A percentile compares a stretch with the other conserved stretches of the same genome.
Conservation (phyloP, 805 yeast species). For the Pichia californica region DNA sequence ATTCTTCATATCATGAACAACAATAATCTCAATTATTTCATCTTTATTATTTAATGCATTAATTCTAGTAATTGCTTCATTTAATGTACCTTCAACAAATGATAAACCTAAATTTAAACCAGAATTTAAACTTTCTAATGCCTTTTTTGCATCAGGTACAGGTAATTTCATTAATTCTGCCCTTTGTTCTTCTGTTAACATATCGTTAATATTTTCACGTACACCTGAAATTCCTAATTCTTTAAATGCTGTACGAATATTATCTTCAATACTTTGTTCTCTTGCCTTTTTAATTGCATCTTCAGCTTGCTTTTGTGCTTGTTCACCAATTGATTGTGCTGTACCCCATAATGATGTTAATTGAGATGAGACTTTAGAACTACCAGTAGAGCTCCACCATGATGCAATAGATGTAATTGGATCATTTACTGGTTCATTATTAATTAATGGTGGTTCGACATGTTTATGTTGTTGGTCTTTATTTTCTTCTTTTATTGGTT, state of each 20-base stretch:
- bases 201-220: slow-evolving; percentile 29
- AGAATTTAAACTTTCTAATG: slow-evolving; percentile 31
- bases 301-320: slow-evolving; percentile 43
- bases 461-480: background rate
- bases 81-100: slow-evolving; percentile 24
- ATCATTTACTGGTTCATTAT: slow-evolving; percentile 32
- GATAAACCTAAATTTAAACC: slow-evolving; percentile 23
- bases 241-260: slow-evolving; percentile 32
- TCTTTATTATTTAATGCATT: slow-evolving; percentile 28
- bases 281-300: slow-evolving; percentile 45
- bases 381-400: slow-evolving; percentile 66
- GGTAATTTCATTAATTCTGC: slow-evolving; percentile 18
- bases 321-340: slow-evolving; percentile 36
- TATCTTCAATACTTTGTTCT: slow-evolving; percentile 29
- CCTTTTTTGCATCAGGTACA: slow-evolving; percentile 29
- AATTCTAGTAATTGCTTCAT: slow-evolving; percentile 34
- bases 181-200: slow-evolving; percentile 26
- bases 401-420: slow-evolving; percentile 60
- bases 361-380: slow-evolving; percentile 56
- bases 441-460: background rate
- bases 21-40: slow-evolving; percentile 54
- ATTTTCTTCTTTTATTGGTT: background rate
- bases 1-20: slow-evolving; percentile 63
- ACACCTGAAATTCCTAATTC: slow-evolving; percentile 36
- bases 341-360: slow-evolving; percentile 66